phyloP scores from a whole-genome alignment of 176 grass and related monocot species.

The Oryza rufipogon region DNA sequence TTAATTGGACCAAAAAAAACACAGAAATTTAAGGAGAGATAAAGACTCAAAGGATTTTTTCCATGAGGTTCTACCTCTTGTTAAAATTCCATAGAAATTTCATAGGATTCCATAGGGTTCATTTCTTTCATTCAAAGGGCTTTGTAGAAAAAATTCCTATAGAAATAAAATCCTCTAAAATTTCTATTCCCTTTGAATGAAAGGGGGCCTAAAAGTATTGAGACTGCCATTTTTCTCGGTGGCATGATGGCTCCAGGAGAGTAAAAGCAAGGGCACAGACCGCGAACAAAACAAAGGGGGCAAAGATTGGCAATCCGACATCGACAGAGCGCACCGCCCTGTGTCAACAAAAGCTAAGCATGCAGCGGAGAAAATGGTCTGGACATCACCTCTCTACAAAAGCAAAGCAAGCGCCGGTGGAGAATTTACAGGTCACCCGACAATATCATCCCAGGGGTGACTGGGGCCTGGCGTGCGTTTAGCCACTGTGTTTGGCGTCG shows the following conservation, averaged over 20 bases:
- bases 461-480: constrained; percentile 15
- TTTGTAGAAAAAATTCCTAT: too few species aligned
- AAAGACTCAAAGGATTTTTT: too few species aligned
- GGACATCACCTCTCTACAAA: constrained; percentile 33
- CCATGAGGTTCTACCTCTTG: too few species aligned
- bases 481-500: neutral
- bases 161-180: too few species aligned
- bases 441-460: constrained; percentile 40
- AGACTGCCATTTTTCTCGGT: neutral
- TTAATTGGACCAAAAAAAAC: too few species aligned
- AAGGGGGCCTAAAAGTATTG: too few species aligned
- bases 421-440: constrained; percentile 58
- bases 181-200: too few species aligned
- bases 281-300: neutral
- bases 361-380: constrained; percentile 3
- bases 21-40: too few species aligned
- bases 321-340: constrained; percentile 7
- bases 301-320: constrained; percentile 35
- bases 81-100: too few species aligned
- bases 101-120: too few species aligned
- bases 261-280: neutral
- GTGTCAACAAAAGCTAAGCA: constrained; percentile 42
- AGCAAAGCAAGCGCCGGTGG: constrained; percentile 34
- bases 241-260: neutral
- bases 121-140: too few species aligned